Conservation (phyloP, 1,284 basidiomycete species). For the Tausonia pullulans region DNA sequence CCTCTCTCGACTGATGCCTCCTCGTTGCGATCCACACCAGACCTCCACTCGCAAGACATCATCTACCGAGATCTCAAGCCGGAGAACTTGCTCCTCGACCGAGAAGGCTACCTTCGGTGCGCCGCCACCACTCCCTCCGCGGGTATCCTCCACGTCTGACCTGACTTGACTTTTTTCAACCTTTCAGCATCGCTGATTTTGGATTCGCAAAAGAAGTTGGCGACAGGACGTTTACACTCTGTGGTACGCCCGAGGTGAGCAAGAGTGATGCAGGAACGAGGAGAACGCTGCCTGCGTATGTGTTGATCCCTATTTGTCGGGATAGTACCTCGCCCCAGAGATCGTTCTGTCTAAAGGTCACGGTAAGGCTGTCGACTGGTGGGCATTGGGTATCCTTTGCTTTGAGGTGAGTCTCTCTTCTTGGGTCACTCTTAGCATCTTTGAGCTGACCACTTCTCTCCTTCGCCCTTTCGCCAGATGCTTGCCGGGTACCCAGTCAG, state of each 20-base stretch:
- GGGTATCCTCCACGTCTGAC: not conserved
- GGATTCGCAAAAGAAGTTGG: conserved; percentile 42
- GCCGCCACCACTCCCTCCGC: not conserved
- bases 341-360: conserved; percentile 40
- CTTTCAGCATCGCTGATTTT: conserved; percentile 38
- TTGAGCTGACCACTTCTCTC: too few species aligned
- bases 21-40: conserved; percentile 14
- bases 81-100: conserved; percentile 40
- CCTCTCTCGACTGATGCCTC: not conserved
- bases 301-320: not conserved
- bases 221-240: conserved; percentile 38
- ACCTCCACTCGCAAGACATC: conserved; percentile 38
- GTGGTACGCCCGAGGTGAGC: conserved; percentile 34
- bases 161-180: not conserved
- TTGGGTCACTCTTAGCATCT: too few species aligned
- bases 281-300: not conserved
- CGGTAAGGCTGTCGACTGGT: conserved; percentile 42
- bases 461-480: conserved; percentile 22
- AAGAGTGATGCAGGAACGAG: not conserved
- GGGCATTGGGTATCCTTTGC: conserved; percentile 40
- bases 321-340: conserved; percentile 37
- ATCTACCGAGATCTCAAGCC: conserved; percentile 44
- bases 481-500: conserved; percentile 35
- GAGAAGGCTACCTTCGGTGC: conserved; percentile 33
- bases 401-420: conserved; percentile 24